phyloP scores from a whole-genome alignment of 768 basidiomycete genomes.

The Lentinula lateritia region DNA sequence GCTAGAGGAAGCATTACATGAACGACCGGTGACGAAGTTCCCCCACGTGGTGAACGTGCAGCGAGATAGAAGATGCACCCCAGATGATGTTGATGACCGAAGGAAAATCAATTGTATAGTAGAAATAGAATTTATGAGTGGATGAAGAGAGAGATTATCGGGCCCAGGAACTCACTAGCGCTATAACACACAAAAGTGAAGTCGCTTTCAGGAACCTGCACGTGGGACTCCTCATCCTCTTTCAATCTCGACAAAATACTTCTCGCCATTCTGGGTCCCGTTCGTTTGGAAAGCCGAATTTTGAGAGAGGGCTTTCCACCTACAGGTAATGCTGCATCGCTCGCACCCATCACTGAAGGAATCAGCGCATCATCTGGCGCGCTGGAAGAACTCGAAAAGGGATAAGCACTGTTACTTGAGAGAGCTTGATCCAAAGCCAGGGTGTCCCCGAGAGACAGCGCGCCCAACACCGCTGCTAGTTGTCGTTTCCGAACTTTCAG shows the following conservation, averaged over 20 bases:
- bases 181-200: slow-evolving; percentile 63
- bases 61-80: background rate
- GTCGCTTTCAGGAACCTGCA: slow-evolving; percentile 42
- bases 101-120: background rate
- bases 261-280: slow-evolving; percentile 45
- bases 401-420: background rate
- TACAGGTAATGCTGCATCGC: background rate
- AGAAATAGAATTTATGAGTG: background rate
- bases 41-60: background rate
- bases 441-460: slow-evolving; percentile 39
- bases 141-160: background rate
- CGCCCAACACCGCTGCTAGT: slow-evolving; percentile 64
- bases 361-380: background rate
- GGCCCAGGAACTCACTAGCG: slow-evolving; percentile 56
- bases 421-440: slow-evolving; percentile 10
- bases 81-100: background rate
- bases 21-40: background rate
- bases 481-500: slow-evolving; percentile 65
- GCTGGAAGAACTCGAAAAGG: background rate
- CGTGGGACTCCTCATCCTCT: slow-evolving; percentile 33
- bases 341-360: no score
- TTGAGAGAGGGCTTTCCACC: slow-evolving; percentile 20
- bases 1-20: slow-evolving; percentile 35
- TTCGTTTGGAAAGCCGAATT: slow-evolving; percentile 52
- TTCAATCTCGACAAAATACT: slow-evolving; percentile 26